A percentile compares a stretch with the other conserved stretches of the same genome.
These are phyloP conservation scores for Lactifluus piperatus DNA, from an alignment of 768 basidiomycete genomes.

Conservation along the genomic window DNA sequence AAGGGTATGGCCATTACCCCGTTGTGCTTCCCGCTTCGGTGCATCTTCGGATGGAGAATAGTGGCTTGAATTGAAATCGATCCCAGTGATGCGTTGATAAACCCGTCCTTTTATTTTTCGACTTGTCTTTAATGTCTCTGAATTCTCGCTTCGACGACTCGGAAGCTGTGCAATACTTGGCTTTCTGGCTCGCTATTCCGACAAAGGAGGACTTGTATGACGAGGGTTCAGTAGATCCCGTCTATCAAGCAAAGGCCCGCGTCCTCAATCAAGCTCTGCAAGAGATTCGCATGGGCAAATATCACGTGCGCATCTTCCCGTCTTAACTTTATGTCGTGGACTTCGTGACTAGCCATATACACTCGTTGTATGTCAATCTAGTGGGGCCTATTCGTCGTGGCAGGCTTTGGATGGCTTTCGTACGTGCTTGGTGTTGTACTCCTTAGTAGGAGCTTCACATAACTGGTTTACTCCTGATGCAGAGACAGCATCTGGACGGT, in stretches of 20 bases:
- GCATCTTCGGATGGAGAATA: neutral
- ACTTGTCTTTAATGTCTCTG: neutral
- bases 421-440: constrained; percentile 28
- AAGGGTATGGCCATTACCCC: too few species aligned
- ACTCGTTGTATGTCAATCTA: constrained; percentile 24
- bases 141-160: neutral
- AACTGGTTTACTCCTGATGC: too few species aligned
- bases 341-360: neutral
- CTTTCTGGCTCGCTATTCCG: neutral
- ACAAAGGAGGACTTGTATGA: constrained; percentile 12
- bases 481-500: constrained; percentile 75
- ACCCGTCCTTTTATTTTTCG: too few species aligned
- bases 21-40: too few species aligned
- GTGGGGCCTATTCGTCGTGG: constrained; percentile 57
- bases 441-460: neutral
- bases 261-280: constrained; percentile 54
- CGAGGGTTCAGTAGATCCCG: constrained; percentile 37
- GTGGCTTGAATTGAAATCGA: too few species aligned
- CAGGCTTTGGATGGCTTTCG: constrained; percentile 74
- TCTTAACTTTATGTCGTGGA: neutral
- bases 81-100: too few species aligned
- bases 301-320: constrained; percentile 37
- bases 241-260: constrained; percentile 49
- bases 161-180: neutral
- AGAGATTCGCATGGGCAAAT: constrained; percentile 64